phyloP scores from a whole-genome alignment of 164 flowering plant species.

The Vitis labrusca region DNA sequence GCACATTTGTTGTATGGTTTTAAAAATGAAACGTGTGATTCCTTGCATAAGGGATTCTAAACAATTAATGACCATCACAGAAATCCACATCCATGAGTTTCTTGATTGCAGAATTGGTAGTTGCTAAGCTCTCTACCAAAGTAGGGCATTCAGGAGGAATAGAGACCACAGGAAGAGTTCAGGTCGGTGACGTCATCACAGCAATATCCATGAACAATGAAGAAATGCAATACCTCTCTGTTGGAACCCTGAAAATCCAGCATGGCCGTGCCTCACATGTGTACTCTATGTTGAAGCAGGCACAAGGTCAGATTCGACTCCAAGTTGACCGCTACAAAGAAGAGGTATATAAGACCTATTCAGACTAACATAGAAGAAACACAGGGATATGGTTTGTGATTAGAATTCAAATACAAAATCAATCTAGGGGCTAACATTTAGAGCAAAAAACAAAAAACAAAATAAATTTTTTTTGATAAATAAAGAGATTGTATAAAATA shows the following conservation, averaged over 20 bases:
- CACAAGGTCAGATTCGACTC: conserved; percentile 20
- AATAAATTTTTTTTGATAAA: too few species aligned
- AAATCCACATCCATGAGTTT: not conserved
- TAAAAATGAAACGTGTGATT: too few species aligned
- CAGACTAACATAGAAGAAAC: not conserved
- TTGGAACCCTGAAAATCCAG: conserved; percentile 17
- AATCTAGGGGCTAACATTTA: not conserved
- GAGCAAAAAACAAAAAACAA: not conserved
- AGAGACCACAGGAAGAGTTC: conserved; percentile 35
- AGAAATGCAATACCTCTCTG: conserved; percentile 25
- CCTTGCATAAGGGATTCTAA: too few species aligned
- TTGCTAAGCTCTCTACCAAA: conserved; percentile 26
- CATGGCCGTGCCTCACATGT: conserved; percentile 20
- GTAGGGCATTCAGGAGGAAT: conserved; percentile 28
- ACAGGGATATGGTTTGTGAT: not conserved
- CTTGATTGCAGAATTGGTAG: conserved; percentile 23
- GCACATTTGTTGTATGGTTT: too few species aligned
- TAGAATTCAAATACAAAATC: not conserved
- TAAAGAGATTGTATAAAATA: too few species aligned
- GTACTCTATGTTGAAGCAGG: conserved; percentile 23
- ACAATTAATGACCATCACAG: not conserved
- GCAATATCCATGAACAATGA: conserved; percentile 30
- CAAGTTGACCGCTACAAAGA: conserved; percentile 33
- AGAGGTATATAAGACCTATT: conserved; percentile 12
- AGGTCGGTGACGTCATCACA: conserved; percentile 26